Conservation (phyloP, 2,329 filamentous ascomycete genomes). For the Aureobasidium sp. region DNA sequence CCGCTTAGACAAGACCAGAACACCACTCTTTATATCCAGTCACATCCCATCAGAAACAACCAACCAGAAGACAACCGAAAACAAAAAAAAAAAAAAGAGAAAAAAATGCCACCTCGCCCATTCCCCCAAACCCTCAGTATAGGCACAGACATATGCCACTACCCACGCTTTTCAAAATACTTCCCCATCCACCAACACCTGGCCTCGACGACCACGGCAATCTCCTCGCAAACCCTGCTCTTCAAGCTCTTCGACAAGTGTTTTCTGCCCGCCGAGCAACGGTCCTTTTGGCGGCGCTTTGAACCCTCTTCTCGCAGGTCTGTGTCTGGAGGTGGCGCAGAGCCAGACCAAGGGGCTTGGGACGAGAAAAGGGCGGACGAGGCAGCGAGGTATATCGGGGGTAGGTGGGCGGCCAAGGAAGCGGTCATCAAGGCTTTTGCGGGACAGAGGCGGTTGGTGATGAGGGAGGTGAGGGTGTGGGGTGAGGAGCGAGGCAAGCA, state of each 20-base stretch:
- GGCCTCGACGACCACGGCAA: background rate
- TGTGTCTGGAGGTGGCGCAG: background rate
- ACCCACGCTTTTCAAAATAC: slow-evolving; percentile 50
- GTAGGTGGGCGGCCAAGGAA: slow-evolving; percentile 44
- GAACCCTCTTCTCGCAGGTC: background rate
- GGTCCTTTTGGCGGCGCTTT: background rate
- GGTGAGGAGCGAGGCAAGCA: background rate
- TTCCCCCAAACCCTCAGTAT: slow-evolving; percentile 61
- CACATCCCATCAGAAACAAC: background rate
- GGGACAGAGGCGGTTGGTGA: slow-evolving; percentile 19
- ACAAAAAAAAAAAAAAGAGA: too few relatives aligned
- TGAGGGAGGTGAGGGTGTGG: slow-evolving; percentile 32
- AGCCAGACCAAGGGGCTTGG: background rate
- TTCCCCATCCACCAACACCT: background rate
- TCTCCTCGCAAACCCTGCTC: background rate
- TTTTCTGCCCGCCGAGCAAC: background rate
- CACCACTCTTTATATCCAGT: background rate
- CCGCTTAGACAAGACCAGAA: background rate
- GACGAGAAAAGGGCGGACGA: background rate
- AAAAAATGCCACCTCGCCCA: slow-evolving; percentile 34
- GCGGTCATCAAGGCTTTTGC: slow-evolving; percentile 37
- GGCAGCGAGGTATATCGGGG: background rate
- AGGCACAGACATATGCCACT: slow-evolving; percentile 70
- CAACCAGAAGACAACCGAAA: too few relatives aligned
- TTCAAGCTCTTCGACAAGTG: slow-evolving; percentile 4